These are phyloP conservation scores for Erigeron philadelphicus DNA, from an alignment of 140 eudicot species.

Conservation along the genomic window DNA sequence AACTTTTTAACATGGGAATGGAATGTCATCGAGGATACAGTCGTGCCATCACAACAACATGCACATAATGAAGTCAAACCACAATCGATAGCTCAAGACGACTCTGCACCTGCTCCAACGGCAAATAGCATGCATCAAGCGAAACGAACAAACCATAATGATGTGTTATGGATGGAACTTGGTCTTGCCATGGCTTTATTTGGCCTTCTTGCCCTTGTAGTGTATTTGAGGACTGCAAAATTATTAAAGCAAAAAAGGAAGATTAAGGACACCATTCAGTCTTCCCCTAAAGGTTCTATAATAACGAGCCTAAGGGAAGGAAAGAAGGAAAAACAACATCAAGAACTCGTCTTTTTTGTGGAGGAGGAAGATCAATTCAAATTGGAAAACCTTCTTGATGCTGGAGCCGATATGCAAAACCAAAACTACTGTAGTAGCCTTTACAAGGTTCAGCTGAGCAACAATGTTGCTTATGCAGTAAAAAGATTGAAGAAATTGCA, in stretches of 20 bases:
- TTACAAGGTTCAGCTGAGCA: constrained; percentile 52
- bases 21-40: background rate
- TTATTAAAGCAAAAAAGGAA: constrained; percentile 21
- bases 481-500: constrained; percentile 58
- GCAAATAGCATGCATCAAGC: background rate
- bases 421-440: constrained; percentile 67
- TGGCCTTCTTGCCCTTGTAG: constrained; percentile 25
- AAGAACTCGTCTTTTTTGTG: constrained; percentile 57
- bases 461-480: constrained; percentile 44
- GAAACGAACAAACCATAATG: background rate
- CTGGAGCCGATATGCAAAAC: constrained; percentile 49
- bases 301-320: constrained; percentile 23
- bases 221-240: constrained; percentile 24
- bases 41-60: background rate
- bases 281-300: constrained; percentile 29
- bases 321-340: constrained; percentile 23
- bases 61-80: background rate
- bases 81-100: background rate
- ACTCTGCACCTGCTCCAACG: constrained; percentile 25
- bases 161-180: constrained; percentile 22
- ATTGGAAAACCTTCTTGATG: constrained; percentile 60
- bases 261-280: background rate
- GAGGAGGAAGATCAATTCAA: constrained; percentile 45
- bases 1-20: constrained; percentile 15
- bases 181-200: constrained; percentile 33